Percentiles rank a stretch among this genome's conserved stretches.
phyloP scores from a whole-genome alignment of 305 asterid species.

The Fraxinus paxiana region DNA sequence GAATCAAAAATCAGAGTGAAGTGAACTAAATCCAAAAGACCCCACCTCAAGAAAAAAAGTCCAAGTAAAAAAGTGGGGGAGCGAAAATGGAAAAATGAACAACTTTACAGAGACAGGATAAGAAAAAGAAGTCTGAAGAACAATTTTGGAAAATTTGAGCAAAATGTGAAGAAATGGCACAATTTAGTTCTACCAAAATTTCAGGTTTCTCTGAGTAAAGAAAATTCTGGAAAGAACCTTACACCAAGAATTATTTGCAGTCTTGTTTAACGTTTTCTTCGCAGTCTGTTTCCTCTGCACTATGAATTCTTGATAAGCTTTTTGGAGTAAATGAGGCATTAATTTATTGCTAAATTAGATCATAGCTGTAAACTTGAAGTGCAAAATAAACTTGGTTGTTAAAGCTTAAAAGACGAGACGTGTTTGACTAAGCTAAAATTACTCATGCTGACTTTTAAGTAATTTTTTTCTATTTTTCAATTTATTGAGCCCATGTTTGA shows the following conservation, averaged over 20 bases:
- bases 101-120: conserved; percentile 20
- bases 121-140: conserved; percentile 17
- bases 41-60: conserved; percentile 35
- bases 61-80: conserved; percentile 8
- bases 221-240: conserved; percentile 24
- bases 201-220: conserved; percentile 7
- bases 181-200: conserved; percentile 19
- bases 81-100: conserved; percentile 15
- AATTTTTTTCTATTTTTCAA: neutral
- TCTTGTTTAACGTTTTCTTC: conserved; percentile 7
- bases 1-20: conserved; percentile 20
- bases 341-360: neutral
- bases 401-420: neutral
- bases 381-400: neutral
- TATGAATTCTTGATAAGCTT: neutral
- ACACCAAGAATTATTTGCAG: conserved; percentile 15
- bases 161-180: conserved; percentile 35
- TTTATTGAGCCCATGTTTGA: neutral
- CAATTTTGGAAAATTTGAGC: conserved; percentile 23
- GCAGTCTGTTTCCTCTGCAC: neutral
- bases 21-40: conserved; percentile 29
- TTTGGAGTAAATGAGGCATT: neutral
- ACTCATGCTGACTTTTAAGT: neutral
- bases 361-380: neutral
- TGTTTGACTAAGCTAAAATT: neutral